Evolutionary conservation across 495 filamentous ascomycete genomes (phyloP).

Genomic region (Podospora appendiculata): DNA sequence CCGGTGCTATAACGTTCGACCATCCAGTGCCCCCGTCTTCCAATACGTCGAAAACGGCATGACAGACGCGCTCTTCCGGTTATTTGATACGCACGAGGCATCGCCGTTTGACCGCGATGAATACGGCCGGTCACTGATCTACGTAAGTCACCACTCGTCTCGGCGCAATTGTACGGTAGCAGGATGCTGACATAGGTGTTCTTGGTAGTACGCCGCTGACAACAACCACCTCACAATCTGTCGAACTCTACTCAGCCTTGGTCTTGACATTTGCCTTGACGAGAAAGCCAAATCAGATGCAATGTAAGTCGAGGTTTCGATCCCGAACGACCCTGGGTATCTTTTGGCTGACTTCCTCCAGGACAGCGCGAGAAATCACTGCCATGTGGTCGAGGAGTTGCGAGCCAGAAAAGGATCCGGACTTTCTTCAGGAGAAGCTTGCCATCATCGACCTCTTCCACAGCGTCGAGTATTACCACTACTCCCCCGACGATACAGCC

Average conservation of each 20-base stretch:
- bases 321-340: neutral
- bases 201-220: neutral
- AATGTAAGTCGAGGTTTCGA: neutral
- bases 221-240: neutral
- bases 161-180: neutral
- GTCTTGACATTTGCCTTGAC: neutral
- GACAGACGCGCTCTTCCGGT: neutral
- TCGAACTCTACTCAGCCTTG: neutral
- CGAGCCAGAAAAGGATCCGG: neutral
- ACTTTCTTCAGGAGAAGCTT: neutral
- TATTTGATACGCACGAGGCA: neutral
- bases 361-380: neutral
- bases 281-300: neutral
- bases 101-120: neutral
- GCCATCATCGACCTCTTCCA: neutral
- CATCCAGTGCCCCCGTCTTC: neutral
- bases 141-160: neutral
- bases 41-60: neutral
- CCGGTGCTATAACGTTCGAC: neutral
- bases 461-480: neutral
- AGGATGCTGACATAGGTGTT: neutral
- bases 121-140: neutral
- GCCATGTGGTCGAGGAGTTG: neutral
- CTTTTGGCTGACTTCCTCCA: neutral
- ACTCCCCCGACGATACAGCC: neutral